Evolutionary conservation across 768 basidiomycete genomes (phyloP), one percentile per base, ranked within the genome.

Genomic region (Leccinum truebloodii): DNA sequence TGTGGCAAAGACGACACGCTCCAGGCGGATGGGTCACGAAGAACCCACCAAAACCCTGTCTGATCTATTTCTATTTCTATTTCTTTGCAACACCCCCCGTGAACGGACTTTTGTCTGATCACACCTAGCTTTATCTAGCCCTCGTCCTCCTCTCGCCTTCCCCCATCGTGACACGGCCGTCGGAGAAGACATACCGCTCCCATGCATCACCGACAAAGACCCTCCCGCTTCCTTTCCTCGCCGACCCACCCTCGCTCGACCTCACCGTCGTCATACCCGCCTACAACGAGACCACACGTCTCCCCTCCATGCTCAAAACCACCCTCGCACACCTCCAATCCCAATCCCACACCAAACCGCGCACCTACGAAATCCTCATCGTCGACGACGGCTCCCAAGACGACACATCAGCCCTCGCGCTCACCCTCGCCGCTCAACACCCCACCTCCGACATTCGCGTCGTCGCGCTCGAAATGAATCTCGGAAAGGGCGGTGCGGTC

Each of bases 401-500:
- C 74, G 83, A 76, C 18, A 98, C 95, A 1, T 79, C 86, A 0
- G 73, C 78, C 2, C 73, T 81, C 16, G 90, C 90, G 3, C 78
- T 96, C 52, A 68, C 79, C 37, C 80, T 94, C 50, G 90, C 90
- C 4, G 71, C 75, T 16, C 74, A 82, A 61, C 79, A 89, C 66
- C 67, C 81, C 3, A 72, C 78, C 16, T 78, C 76, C 59, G 86
- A 91, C 66, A 87, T 97, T 59, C 85, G 88, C 60, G 85, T 97
- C 22, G 84, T 96, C 58, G 86, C 81, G 22, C 78, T 98, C 60
- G 86, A 86, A 70, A 78, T 80, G 67, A 98, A 98, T 69, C 76
- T 89, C 18, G 95, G 95, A 1, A 98, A 98, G 71, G 95, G 95
- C 20, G 95, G 94, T 3, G 92, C 94, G 0, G 94, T 97, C 24